Base-by-base conservation (phyloP, 2,329 filamentous ascomycete genomes). In the Microdochium bolleyi region DNA sequence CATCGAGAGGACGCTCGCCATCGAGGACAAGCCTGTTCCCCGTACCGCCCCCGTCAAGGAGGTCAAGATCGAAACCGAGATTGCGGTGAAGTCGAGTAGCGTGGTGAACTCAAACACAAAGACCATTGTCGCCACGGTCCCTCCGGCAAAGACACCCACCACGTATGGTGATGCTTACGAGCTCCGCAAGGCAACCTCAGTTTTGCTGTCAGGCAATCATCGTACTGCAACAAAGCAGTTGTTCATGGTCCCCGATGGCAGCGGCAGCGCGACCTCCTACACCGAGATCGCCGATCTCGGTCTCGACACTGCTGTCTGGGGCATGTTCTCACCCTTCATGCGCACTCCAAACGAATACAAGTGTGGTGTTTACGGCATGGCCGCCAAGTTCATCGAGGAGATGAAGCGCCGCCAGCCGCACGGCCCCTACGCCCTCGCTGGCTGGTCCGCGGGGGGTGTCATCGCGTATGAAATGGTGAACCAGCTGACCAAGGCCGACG, bases 391-490 rank as follows among this genome's bases (percentile, higher is more conserved):
- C 67, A 78, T 88, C 38, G 71, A 76, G 3, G 86, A 89, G 68
- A 87, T 90, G 67, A 84, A 83, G 67, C 79, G 82, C 4, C 84
- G 85, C 50, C 86, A 90, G 67, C 82, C 85, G 2, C 62, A 73
- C 22, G 87, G 87, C 0, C 83, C 85, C 0, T 89, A 88, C 67
- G 76, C 78, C 50, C 68, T 90, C 1, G 79, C 82, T 16, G 88
- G 88, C 24, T 91, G 87, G 87, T 88, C 82, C n/a, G 87, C 85
- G 1, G 88, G 87, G 24, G 87, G 87, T 34, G 84, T 89, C 49
- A 83, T 85, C 54, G 85, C 86, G 44, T 89, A 81, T 61, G 83
- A 87, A 59, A 82, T 83, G 10, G 78, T 82, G 16, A 77, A 78
- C 52, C 79, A 85, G 56, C 73, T 88, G 16, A 75, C 75, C 54